A percentile compares a stretch with the other conserved stretches of the same genome.
These are phyloP conservation scores for Croton setiger DNA, from an alignment of 441 rosid species.

Conservation along the genomic window DNA sequence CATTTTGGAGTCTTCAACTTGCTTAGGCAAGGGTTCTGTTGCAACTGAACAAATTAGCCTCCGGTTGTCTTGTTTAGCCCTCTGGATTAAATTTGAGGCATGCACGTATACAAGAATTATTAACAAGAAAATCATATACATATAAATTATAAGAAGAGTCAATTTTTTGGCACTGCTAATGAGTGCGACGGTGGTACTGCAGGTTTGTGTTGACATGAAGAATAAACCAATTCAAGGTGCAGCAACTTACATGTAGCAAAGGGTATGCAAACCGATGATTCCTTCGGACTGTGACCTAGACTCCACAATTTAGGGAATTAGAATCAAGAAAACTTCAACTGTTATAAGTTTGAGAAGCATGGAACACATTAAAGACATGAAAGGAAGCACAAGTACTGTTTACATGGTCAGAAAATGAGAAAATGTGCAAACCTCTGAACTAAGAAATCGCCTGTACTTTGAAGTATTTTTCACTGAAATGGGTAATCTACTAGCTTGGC, in stretches of 20 bases:
- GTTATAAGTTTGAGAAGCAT: neutral
- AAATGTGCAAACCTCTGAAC: conserved; percentile 50
- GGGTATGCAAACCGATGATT: conserved; percentile 34
- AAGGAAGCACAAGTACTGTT: neutral
- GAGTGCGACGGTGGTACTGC: neutral
- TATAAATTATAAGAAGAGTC: neutral
- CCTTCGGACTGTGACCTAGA: conserved; percentile 45
- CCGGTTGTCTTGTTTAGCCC: conserved; percentile 40
- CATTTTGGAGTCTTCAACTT: conserved; percentile 71
- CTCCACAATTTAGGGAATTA: conserved; percentile 12
- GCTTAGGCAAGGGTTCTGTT: conserved; percentile 57
- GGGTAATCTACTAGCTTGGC: conserved; percentile 28
- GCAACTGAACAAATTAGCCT: conserved; percentile 77
- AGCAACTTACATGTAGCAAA: conserved; percentile 43
- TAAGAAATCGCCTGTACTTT: conserved; percentile 39
- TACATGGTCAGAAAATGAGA: neutral
- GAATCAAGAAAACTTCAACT: conserved; percentile 1
- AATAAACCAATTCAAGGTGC: conserved; percentile 14
- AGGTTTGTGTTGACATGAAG: neutral
- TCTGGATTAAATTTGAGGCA: conserved; percentile 40
- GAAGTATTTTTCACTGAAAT: conserved; percentile 39
- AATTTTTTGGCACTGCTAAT: neutral
- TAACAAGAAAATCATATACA: conserved; percentile 12
- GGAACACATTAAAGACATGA: neutral
- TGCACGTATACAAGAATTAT: conserved; percentile 13